phyloP scores from a whole-genome alignment of 2,329 filamentous ascomycete genomes.

The Alternaria infectoria region DNA sequence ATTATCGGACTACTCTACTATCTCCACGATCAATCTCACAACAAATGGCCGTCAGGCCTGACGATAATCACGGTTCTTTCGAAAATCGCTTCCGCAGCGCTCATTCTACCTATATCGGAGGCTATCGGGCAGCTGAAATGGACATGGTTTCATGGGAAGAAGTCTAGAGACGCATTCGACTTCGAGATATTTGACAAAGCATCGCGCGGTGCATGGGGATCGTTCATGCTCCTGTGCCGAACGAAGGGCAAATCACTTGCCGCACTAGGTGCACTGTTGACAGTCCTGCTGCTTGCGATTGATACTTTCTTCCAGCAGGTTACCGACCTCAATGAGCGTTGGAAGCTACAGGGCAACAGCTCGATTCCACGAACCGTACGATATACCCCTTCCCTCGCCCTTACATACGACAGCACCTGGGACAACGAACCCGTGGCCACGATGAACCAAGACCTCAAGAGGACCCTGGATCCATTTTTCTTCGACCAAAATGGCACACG shows the following conservation, averaged over 20 bases:
- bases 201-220: conserved; percentile 30
- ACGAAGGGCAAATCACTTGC: conserved; percentile 29
- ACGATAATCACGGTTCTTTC: conserved; percentile 30
- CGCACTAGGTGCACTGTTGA: conserved; percentile 27
- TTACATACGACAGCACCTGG: not conserved
- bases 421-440: not conserved
- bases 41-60: conserved; percentile 39
- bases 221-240: conserved; percentile 23
- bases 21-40: conserved; percentile 35
- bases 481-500: conserved; percentile 26
- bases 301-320: conserved; percentile 45
- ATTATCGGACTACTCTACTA: conserved; percentile 43
- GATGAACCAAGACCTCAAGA: not conserved
- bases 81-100: conserved; percentile 32
- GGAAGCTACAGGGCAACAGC: conserved; percentile 14
- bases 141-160: conserved; percentile 31
- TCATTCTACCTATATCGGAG: conserved; percentile 35
- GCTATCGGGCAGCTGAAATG: conserved; percentile 43
- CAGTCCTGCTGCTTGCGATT: conserved; percentile 25
- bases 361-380: conserved; percentile 14
- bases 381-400: conserved; percentile 4
- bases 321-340: conserved; percentile 9
- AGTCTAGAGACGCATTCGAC: conserved; percentile 28
- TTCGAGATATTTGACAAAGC: conserved; percentile 44
- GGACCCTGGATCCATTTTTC: conserved; percentile 15